Conservation (phyloP, 2,329 filamentous ascomycete species). For the Aspergillus costaricaensis region DNA sequence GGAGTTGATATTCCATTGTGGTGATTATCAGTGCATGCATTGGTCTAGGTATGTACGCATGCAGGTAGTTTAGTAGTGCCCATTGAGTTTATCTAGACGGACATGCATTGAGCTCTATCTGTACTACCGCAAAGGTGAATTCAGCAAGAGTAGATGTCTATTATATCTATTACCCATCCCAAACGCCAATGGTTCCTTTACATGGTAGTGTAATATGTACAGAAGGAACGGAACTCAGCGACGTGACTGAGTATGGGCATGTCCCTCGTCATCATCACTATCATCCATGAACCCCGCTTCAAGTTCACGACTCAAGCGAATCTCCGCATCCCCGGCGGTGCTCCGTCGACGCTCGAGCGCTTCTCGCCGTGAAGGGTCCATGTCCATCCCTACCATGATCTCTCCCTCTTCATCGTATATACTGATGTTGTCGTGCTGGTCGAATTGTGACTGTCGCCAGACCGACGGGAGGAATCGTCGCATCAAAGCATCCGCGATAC, state of each 20-base stretch:
- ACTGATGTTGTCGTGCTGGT: conserved; percentile 58
- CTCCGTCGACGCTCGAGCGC: conserved; percentile 47
- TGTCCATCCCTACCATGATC: conserved; percentile 54
- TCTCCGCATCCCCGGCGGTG: conserved; percentile 42
- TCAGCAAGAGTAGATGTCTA: not conserved
- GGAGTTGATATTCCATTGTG: too few relatives aligned
- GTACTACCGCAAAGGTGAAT: too few relatives aligned
- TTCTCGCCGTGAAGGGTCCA: conserved; percentile 51
- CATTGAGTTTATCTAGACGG: too few relatives aligned
- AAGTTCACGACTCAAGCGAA: conserved; percentile 75
- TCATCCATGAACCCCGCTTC: conserved; percentile 76
- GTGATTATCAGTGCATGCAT: not conserved
- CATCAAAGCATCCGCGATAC: conserved; percentile 44
- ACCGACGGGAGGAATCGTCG: conserved; percentile 47
- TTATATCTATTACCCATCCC: not conserved
- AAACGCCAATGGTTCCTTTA: not conserved
- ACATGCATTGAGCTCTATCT: too few relatives aligned
- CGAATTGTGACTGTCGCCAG: conserved; percentile 44
- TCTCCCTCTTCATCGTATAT: conserved; percentile 69
- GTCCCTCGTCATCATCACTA: conserved; percentile 68
- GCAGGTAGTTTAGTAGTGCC: too few relatives aligned
- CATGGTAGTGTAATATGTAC: not conserved
- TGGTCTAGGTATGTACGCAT: not conserved
- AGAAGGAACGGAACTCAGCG: conserved; percentile 15
- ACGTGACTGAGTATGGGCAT: conserved; percentile 10